Percentiles rank a stretch among this genome's conserved stretches.
phyloP scores from a whole-genome alignment of 163 green algal genomes.

The Trebouxiophyceae sp. region DNA sequence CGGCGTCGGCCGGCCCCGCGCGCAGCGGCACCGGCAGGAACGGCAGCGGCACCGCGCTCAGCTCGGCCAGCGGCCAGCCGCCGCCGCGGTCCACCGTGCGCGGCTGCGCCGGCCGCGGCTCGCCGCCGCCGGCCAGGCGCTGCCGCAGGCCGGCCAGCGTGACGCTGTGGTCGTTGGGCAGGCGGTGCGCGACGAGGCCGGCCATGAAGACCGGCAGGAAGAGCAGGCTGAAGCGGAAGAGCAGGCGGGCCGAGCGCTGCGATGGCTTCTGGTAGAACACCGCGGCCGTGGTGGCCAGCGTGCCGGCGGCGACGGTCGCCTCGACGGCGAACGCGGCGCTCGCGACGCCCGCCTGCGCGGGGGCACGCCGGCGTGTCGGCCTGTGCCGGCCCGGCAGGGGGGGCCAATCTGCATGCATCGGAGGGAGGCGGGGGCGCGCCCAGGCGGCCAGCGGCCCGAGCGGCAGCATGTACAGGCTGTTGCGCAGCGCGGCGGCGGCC shows the following conservation, averaged over 20 bases:
- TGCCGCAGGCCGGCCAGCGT: neutral
- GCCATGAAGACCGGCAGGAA: slow-evolving; percentile 88
- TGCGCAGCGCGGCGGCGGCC: slow-evolving; percentile 74
- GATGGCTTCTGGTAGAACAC: slow-evolving; percentile 49
- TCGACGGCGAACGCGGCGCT: slow-evolving; percentile 62
- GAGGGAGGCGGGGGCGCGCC: too few relatives aligned
- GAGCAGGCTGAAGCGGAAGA: slow-evolving; percentile 85
- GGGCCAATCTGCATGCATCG: too few relatives aligned
- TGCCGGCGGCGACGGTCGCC: slow-evolving; percentile 41
- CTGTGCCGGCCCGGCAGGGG: too few relatives aligned
- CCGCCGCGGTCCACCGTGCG: neutral
- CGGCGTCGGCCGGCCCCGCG: too few relatives aligned
- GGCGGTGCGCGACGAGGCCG: slow-evolving; percentile 70
- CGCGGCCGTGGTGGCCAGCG: slow-evolving; percentile 38
- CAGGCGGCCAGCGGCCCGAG: slow-evolving; percentile 53
- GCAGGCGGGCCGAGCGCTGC: slow-evolving; percentile 49
- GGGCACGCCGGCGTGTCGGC: neutral
- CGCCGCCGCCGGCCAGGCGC: neutral
- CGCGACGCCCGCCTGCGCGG: slow-evolving; percentile 25
- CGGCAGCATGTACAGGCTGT: slow-evolving; percentile 80
- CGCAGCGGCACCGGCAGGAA: slow-evolving; percentile 16
- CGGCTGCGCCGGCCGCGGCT: neutral
- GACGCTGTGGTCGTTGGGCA: slow-evolving; percentile 35
- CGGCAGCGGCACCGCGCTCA: slow-evolving; percentile 5
- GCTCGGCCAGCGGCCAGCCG: neutral